Base-by-base conservation (phyloP, 2,329 filamentous ascomycete genomes). In the Cordyceps cicadae region DNA sequence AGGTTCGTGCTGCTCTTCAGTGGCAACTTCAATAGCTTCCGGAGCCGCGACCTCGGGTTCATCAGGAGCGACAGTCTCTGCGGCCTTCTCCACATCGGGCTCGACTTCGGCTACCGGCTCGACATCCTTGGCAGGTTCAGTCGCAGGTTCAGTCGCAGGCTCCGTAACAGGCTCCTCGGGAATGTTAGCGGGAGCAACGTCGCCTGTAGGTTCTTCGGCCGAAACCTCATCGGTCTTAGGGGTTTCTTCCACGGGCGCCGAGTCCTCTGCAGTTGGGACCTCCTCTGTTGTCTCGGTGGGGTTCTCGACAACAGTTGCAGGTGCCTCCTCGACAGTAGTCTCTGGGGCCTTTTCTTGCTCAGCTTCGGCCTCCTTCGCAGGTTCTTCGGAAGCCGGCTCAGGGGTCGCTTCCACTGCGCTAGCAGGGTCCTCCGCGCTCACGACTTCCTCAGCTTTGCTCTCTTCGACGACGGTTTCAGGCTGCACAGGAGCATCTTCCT, bases 1-100 rank as follows among this genome's bases (percentile, higher is more conserved):
- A 34, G 49, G 49, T 17, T 51, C 26, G 17, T 26, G 21, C 21
- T 43, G 26, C 14, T 14, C 21, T 26, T 52, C 50, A n/a, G 12
- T 19, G 11, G n/a, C 32, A 5, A 26, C 52, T n/a, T 54, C 52
- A 3, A 21, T 19, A 54, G 37, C 21, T 21, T 62, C 46, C 14
- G n/a, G 41, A 46, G 26, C n/a, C 5, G 15, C 26, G 53, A 24
- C n/a, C 19, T 54, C 59, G 48, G 43, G 19, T 9, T 50, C 46
- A 14, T 50, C 48, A 9, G 48, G 8, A 17, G 53, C 26, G 41
- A 7, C 46, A 41, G 59, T 26, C 39, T 54, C 29, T 24, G 7
- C 19, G 17, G 48, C 24, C 24, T 29, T 29, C 62, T 67, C 69
- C 41, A 63, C 62, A 43, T 65, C 3, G 24, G 51, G 7, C 51